phyloP scores from a whole-genome alignment of 768 basidiomycete species.

The Mycena filopes region DNA sequence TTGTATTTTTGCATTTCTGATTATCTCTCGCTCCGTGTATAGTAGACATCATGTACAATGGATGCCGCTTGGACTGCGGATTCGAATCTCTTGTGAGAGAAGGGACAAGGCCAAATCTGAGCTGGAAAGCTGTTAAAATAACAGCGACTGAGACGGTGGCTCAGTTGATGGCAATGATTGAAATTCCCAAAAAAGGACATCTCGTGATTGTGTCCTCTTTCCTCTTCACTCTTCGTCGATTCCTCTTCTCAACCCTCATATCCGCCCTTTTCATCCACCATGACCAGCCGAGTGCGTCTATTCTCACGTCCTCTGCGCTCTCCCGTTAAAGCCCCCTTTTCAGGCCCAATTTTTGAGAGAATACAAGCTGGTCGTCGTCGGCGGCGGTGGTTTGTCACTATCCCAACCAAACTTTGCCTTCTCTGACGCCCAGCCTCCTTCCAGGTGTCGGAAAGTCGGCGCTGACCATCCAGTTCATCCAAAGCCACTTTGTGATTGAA shows the following conservation, averaged over 20 bases:
- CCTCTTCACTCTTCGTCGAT: slow-evolving; percentile 13
- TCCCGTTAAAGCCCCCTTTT: background rate
- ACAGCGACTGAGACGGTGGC: background rate
- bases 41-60: slow-evolving; percentile 17
- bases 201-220: slow-evolving; percentile 15
- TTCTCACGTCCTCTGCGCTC: background rate
- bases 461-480: slow-evolving; percentile 97
- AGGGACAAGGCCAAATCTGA: background rate
- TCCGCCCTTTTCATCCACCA: slow-evolving; percentile 19
- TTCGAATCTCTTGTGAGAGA: background rate
- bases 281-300: slow-evolving; percentile 26
- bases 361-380: slow-evolving; percentile 72
- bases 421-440: background rate
- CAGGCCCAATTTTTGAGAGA: slow-evolving; percentile 30
- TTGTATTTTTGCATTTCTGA: slow-evolving; percentile 19
- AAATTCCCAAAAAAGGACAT: background rate
- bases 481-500: slow-evolving; percentile 93
- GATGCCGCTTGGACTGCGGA: background rate
- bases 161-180: background rate
- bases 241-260: slow-evolving; percentile 25
- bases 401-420: no score
- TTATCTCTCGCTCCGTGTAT: slow-evolving; percentile 3
- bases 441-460: slow-evolving; percentile 78
- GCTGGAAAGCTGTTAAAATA: slow-evolving; percentile 11
- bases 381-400: slow-evolving; percentile 70